These are phyloP conservation scores for Bolboschoenus planiculmis DNA, from an alignment of 176 grass and related monocot genomes.

Conservation along the genomic window DNA sequence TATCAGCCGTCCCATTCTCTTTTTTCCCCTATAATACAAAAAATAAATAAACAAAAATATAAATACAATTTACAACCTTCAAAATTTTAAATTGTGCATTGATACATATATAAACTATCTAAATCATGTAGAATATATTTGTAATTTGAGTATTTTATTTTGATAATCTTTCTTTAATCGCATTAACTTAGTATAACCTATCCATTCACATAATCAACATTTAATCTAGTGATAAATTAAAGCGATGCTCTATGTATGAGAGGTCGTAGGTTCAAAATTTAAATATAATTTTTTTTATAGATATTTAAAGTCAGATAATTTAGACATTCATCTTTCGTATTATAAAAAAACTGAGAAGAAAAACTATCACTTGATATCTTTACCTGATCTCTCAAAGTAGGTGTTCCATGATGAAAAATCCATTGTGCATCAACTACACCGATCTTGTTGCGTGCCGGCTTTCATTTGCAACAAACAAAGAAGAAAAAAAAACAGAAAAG, in stretches of 20 bases:
- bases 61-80: background rate
- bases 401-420: constrained; percentile 8
- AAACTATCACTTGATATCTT: background rate
- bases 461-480: background rate
- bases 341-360: no score
- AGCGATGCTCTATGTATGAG: no score
- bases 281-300: no score
- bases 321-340: no score
- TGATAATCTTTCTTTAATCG: no score
- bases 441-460: background rate
- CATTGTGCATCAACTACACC: constrained; percentile 12
- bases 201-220: no score
- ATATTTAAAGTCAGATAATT: no score
- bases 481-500: background rate
- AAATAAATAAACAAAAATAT: background rate
- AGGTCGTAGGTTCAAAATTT: no score
- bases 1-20: background rate
- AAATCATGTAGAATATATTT: background rate
- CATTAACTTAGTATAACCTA: background rate
- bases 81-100: background rate
- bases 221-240: no score
- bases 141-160: no score
- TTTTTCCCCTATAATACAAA: background rate
- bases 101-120: background rate
- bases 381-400: constrained; percentile 10